These are phyloP conservation scores for Chenopodium berlandieri DNA, from an alignment of 148 eudicot species.

Conservation along the genomic window DNA sequence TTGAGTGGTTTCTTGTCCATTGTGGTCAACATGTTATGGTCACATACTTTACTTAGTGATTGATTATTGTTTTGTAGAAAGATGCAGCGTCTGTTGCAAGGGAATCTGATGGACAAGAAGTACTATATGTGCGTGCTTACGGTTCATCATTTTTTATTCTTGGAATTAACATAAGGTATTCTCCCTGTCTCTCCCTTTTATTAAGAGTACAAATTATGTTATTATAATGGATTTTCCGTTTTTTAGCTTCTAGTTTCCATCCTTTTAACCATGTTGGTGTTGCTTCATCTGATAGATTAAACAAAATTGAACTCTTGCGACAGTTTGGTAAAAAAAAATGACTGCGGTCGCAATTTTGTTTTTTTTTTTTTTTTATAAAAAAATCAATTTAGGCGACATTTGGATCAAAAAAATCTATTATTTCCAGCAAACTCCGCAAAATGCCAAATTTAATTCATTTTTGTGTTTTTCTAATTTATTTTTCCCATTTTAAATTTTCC, in stretches of 20 bases:
- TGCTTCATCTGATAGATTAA: neutral
- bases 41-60: neutral
- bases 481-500: no score
- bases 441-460: no score
- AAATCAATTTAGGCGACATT: no score
- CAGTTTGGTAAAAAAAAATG: no score
- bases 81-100: conserved; percentile 36
- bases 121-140: conserved; percentile 83
- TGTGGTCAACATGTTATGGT: neutral
- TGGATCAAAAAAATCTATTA: no score
- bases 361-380: no score
- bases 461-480: no score
- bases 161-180: conserved; percentile 90
- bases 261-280: neutral
- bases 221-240: neutral
- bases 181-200: neutral
- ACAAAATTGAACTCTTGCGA: no score
- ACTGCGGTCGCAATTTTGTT: no score
- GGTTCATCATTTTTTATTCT: conserved; percentile 88
- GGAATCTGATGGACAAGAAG: conserved; percentile 77
- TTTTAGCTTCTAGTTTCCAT: neutral
- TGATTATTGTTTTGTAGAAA: conserved; percentile 44
- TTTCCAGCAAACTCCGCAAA: no score
- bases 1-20: neutral
- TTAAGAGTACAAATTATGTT: neutral